phyloP scores from a whole-genome alignment of 2,329 filamentous ascomycete species.

The Diaporthe humulicola region DNA sequence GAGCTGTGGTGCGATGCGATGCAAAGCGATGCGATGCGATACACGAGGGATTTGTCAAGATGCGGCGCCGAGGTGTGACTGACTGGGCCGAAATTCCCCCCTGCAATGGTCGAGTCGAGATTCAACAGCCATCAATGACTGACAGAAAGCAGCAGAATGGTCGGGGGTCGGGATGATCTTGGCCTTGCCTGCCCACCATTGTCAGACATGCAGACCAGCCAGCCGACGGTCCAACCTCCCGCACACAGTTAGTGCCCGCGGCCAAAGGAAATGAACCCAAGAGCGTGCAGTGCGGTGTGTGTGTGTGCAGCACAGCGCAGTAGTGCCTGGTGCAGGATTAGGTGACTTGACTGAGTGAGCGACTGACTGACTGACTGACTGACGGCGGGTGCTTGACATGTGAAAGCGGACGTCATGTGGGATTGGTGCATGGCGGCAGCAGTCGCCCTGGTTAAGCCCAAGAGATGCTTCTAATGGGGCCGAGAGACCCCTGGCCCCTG shows the following conservation, averaged over 20 bases:
- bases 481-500: not conserved
- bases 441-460: not conserved
- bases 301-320: not conserved
- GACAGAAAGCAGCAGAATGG: not conserved
- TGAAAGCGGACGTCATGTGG: conserved; percentile 28
- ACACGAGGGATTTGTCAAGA: conserved; percentile 23
- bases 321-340: conserved; percentile 2
- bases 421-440: conserved; percentile 14
- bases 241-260: conserved; percentile 23
- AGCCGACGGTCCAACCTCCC: conserved; percentile 23
- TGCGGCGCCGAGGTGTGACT: conserved; percentile 24
- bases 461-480: not conserved
- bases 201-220: conserved; percentile 28
- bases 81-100: not conserved
- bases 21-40: not conserved
- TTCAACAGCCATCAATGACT: not conserved
- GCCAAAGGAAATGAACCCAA: conserved; percentile 27
- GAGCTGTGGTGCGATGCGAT: not conserved
- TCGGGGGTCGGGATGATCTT: not conserved
- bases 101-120: not conserved
- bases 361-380: not conserved
- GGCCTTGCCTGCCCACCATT: conserved; percentile 5
- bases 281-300: conserved; percentile 3
- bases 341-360: not conserved
- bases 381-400: conserved; percentile 16